Conservation (phyloP, 768 basidiomycete species). For the Tricholoma saponaceum region DNA sequence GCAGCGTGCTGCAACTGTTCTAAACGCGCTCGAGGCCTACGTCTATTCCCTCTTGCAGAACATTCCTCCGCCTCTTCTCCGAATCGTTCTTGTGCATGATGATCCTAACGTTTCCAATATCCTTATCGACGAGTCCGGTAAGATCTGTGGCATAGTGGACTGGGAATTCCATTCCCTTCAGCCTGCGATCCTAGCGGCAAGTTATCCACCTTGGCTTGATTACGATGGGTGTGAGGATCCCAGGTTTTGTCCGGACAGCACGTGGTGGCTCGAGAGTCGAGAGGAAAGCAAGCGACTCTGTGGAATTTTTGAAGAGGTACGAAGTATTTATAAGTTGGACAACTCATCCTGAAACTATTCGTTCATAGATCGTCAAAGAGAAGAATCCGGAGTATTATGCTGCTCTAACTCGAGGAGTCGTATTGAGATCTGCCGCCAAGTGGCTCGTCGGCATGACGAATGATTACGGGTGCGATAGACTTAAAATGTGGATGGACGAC, state of each 20-base stretch:
- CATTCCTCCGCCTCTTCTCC: background rate
- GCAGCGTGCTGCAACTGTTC: background rate
- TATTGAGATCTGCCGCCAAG: slow-evolving; percentile 1
- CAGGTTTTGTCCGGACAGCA: background rate
- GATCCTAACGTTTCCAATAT: background rate
- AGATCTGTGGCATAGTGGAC: slow-evolving; percentile 1
- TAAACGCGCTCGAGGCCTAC: background rate
- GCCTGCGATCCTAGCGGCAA: slow-evolving; percentile 1
- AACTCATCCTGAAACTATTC: background rate
- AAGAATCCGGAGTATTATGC: slow-evolving; percentile 2
- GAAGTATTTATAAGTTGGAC: background rate
- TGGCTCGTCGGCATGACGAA: background rate
- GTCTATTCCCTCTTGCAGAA: background rate
- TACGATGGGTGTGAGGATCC: slow-evolving; percentile 4
- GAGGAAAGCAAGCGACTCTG: slow-evolving; percentile 5
- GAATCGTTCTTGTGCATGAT: slow-evolving; percentile 1
- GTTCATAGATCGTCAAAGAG: slow-evolving; percentile 2
- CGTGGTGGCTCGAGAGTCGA: slow-evolving; percentile 4
- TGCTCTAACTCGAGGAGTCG: slow-evolving; percentile 4
- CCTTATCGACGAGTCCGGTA: background rate
- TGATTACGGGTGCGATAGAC: background rate
- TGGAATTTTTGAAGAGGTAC: slow-evolving; percentile 5
- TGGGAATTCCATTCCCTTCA: slow-evolving; percentile 1
- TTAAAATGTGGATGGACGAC: background rate
- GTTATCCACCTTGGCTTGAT: slow-evolving; percentile 1